Evolutionary conservation across 257 asterid species (phyloP).

Genomic region (Lantana camara): DNA sequence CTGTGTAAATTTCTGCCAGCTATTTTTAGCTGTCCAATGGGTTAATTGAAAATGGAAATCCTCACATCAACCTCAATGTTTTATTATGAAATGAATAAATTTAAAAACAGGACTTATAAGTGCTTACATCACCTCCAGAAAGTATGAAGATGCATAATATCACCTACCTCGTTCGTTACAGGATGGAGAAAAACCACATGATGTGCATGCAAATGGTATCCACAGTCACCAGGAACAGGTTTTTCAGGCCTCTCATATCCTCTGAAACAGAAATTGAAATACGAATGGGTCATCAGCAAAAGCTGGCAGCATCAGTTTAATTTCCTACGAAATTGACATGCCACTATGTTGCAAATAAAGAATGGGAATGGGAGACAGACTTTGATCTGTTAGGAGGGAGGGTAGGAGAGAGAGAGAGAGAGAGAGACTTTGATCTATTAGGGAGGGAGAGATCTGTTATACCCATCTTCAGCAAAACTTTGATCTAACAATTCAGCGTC

Average conservation of each 20-base stretch:
- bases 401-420: too few species aligned
- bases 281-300: background rate
- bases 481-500: conserved; percentile 49
- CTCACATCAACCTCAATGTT: background rate
- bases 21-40: too few species aligned
- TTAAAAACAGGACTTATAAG: too few species aligned
- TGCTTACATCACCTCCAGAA: conserved; percentile 9
- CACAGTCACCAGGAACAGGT: conserved; percentile 98
- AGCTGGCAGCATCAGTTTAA: background rate
- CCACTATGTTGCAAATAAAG: conserved; percentile 10
- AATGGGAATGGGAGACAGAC: conserved; percentile 13
- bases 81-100: background rate
- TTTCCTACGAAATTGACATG: background rate
- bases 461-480: conserved; percentile 88
- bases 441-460: conserved; percentile 26
- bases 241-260: conserved; percentile 82
- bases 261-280: conserved; percentile 40
- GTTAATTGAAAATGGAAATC: background rate
- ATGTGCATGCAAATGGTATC: conserved; percentile 95
- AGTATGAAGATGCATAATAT: conserved; percentile 8
- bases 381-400: too few species aligned
- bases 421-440: too few species aligned
- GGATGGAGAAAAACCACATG: conserved; percentile 70
- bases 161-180: conserved; percentile 60
- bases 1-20: too few species aligned